A percentile compares a stretch with the other conserved stretches of the same genome.
phyloP scores from a whole-genome alignment of 2,329 filamentous ascomycete genomes.

The Aureobasidium sp. region DNA sequence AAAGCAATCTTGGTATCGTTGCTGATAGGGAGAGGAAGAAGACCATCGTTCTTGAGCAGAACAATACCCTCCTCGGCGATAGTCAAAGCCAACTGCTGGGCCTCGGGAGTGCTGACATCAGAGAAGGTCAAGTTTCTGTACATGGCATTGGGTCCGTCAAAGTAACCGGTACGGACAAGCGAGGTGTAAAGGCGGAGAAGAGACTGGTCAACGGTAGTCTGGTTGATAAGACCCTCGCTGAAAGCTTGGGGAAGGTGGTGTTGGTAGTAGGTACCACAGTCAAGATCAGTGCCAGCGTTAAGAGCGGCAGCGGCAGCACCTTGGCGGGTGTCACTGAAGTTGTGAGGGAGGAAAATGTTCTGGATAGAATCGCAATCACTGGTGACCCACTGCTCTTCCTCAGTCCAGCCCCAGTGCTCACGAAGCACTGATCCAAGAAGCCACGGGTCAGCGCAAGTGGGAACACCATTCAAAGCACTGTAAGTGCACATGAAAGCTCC shows the following conservation, averaged over 20 bases:
- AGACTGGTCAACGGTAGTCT: conserved; percentile 43
- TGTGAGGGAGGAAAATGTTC: conserved; percentile 50
- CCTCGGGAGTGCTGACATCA: conserved; percentile 50
- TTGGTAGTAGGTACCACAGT: conserved; percentile 47
- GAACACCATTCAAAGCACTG: conserved; percentile 59
- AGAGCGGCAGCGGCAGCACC: conserved; percentile 43
- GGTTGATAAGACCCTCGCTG: conserved; percentile 37
- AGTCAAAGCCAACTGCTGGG: conserved; percentile 49
- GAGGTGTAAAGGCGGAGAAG: conserved; percentile 48
- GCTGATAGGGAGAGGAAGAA: conserved; percentile 38
- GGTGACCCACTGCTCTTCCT: conserved; percentile 55
- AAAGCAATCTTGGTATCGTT: conserved; percentile 43
- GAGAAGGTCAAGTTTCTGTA: conserved; percentile 49
- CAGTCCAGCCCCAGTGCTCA: conserved; percentile 58
- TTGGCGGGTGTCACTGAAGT: conserved; percentile 37
- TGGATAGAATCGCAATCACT: conserved; percentile 59
- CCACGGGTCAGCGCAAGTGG: conserved; percentile 57
- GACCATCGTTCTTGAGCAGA: conserved; percentile 48
- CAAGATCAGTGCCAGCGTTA: conserved; percentile 47
- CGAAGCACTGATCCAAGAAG: conserved; percentile 58
- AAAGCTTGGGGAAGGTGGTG: conserved; percentile 39
- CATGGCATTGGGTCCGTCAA: conserved; percentile 42
- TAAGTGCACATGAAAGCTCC: conserved; percentile 51
- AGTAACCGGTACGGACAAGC: conserved; percentile 52
- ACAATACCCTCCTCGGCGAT: conserved; percentile 44